Evolutionary conservation across 108 stramenopile species (phyloP).

Genomic region (Phaeodactylum tricornutum): DNA sequence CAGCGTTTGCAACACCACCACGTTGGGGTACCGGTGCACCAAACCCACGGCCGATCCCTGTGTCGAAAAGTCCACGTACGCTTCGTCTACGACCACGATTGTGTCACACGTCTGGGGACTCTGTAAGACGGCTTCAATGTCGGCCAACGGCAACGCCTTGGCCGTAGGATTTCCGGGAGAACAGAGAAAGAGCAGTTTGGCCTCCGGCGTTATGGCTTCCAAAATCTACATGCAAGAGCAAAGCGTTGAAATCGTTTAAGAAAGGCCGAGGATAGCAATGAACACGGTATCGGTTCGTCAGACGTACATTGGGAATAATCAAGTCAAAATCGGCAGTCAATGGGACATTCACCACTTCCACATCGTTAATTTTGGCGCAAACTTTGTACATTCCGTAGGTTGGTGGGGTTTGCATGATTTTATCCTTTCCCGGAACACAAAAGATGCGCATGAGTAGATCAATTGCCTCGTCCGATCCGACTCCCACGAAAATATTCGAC

Average conservation of each 20-base stretch:
- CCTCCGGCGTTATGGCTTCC: constrained; percentile 50
- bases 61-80: constrained; percentile 84
- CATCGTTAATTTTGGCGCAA: constrained; percentile 93
- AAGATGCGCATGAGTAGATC: constrained; percentile 93
- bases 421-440: constrained; percentile 74
- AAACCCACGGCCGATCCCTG: constrained; percentile 43
- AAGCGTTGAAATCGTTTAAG: no score
- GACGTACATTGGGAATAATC: constrained; percentile 46
- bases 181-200: constrained; percentile 88
- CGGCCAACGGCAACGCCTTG: constrained; percentile 70
- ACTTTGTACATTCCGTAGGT: constrained; percentile 98
- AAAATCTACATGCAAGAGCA: constrained; percentile 29
- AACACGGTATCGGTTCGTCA: neutral
- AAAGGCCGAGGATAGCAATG: no score
- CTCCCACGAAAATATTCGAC: constrained; percentile 91
- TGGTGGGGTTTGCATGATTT: constrained; percentile 86
- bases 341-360: constrained; percentile 56
- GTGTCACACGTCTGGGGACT: constrained; percentile 34
- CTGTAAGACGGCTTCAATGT: constrained; percentile 49
- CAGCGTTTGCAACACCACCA: constrained; percentile 90
- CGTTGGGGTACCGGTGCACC: constrained; percentile 54
- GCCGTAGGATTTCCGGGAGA: constrained; percentile 94
- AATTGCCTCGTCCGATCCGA: constrained; percentile 96
- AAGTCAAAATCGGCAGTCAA: constrained; percentile 76
- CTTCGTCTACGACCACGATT: constrained; percentile 92